Percentiles rank a stretch among this genome's conserved stretches.
Conservation (phyloP, 2,329 filamentous ascomycete species). For the Aspergillus hortae region DNA sequence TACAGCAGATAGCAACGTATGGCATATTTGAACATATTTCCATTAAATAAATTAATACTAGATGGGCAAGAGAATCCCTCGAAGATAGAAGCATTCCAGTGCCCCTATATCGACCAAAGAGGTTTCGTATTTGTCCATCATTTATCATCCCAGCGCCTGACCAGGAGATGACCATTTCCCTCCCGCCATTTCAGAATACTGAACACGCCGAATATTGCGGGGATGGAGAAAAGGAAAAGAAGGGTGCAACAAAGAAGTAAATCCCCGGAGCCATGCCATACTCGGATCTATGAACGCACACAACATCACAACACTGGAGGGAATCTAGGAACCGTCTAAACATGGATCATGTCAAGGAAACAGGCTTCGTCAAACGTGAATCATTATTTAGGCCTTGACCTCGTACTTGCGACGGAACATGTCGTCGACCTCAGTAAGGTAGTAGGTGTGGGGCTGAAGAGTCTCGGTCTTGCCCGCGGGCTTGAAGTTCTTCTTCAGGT, state of each 20-base stretch:
- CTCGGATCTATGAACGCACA: slow-evolving; percentile 20
- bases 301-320: slow-evolving; percentile 27
- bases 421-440: slow-evolving; percentile 74
- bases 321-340: slow-evolving; percentile 36
- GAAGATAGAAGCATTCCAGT: slow-evolving; percentile 16
- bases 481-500: slow-evolving; percentile 74
- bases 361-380: slow-evolving; percentile 13
- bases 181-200: not conserved
- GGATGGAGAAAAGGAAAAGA: slow-evolving; percentile 3
- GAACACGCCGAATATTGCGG: slow-evolving; percentile 1
- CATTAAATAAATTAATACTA: slow-evolving; percentile 12
- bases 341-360: slow-evolving; percentile 24
- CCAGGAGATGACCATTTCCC: not conserved
- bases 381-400: slow-evolving; percentile 61
- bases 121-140: not conserved
- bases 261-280: not conserved
- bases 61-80: slow-evolving; percentile 6
- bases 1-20: no score
- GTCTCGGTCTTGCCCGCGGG: slow-evolving; percentile 66
- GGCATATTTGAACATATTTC: not conserved
- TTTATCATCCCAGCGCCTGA: slow-evolving; percentile 1
- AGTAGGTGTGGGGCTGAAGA: slow-evolving; percentile 67
- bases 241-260: slow-evolving; percentile 5
- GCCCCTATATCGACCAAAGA: slow-evolving; percentile 8
- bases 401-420: slow-evolving; percentile 81